phyloP scores from a whole-genome alignment of 106 monocot species.

The Iris macrosiphon region DNA sequence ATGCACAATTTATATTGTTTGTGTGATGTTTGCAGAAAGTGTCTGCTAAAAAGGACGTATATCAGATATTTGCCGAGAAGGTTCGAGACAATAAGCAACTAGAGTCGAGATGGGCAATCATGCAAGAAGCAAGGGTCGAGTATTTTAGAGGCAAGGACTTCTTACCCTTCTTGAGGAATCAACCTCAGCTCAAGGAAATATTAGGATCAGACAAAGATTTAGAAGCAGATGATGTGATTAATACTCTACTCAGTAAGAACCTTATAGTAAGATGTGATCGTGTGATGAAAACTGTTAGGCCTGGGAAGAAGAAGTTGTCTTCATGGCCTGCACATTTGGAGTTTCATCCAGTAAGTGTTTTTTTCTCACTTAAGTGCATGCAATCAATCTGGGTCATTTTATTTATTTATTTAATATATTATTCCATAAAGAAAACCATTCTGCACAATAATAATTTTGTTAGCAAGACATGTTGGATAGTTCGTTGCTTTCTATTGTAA shows the following conservation, averaged over 20 bases:
- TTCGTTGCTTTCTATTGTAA: too few species aligned
- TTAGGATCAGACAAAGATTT: constrained; percentile 72
- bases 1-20: too few species aligned
- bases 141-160: constrained; percentile 98
- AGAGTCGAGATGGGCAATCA: constrained; percentile 96
- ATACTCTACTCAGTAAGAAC: constrained; percentile 67
- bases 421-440: neutral
- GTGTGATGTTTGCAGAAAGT: constrained; percentile 79
- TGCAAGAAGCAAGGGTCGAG: constrained; percentile 97
- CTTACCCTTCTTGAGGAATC: constrained; percentile 60
- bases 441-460: too few species aligned
- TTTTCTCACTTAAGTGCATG: neutral
- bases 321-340: constrained; percentile 97
- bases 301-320: constrained; percentile 95
- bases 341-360: constrained; percentile 65
- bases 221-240: constrained; percentile 75
- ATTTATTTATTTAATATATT: neutral
- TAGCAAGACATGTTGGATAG: too few species aligned
- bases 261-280: constrained; percentile 92
- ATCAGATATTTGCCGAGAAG: constrained; percentile 90
- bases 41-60: constrained; percentile 62
- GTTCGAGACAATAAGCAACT: constrained; percentile 97
- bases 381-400: neutral
- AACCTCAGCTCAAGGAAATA: constrained; percentile 71
- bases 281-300: constrained; percentile 86